These are phyloP conservation scores for Ulvella scutata DNA, from an alignment of 139 green algal genomes.

Conservation along the genomic window DNA sequence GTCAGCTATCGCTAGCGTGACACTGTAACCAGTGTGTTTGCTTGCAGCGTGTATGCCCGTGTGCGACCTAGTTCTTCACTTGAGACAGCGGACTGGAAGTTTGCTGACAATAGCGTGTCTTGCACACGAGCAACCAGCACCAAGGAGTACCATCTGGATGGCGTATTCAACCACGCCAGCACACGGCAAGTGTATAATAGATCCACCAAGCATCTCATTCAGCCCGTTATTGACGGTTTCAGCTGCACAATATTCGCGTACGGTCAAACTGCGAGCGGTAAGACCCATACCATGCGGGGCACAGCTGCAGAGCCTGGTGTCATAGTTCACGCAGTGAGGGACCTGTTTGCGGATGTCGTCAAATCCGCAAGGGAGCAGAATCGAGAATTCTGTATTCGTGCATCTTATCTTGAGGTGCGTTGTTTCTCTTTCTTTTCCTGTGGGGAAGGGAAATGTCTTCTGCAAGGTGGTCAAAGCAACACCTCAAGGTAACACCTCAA, in stretches of 20 bases:
- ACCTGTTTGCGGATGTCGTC: conserved; percentile 20
- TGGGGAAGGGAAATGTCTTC: no score
- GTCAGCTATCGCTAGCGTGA: neutral
- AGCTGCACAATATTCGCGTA: conserved; percentile 94
- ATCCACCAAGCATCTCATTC: conserved; percentile 37
- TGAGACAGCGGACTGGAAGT: neutral
- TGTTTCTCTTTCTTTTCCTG: no score
- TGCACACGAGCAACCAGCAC: neutral
- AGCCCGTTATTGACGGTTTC: conserved; percentile 69
- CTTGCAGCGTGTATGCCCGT: neutral
- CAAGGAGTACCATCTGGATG: conserved; percentile 54
- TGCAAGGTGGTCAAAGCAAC: no score
- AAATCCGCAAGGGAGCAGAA: conserved; percentile 17
- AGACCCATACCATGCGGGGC: conserved; percentile 93
- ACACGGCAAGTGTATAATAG: conserved; percentile 53
- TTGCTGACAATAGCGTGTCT: neutral
- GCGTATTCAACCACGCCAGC: conserved; percentile 49
- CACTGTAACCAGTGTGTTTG: neutral
- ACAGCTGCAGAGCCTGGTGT: conserved; percentile 47
- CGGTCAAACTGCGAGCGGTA: conserved; percentile 86
- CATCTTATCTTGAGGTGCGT: conserved; percentile 93
- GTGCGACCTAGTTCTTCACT: neutral
- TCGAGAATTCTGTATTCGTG: conserved; percentile 81
- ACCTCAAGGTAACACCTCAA: no score
- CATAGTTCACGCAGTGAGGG: conserved; percentile 59